phyloP scores from a whole-genome alignment of 2,329 filamentous ascomycete genomes.

The Zopfia rhizophila region DNA sequence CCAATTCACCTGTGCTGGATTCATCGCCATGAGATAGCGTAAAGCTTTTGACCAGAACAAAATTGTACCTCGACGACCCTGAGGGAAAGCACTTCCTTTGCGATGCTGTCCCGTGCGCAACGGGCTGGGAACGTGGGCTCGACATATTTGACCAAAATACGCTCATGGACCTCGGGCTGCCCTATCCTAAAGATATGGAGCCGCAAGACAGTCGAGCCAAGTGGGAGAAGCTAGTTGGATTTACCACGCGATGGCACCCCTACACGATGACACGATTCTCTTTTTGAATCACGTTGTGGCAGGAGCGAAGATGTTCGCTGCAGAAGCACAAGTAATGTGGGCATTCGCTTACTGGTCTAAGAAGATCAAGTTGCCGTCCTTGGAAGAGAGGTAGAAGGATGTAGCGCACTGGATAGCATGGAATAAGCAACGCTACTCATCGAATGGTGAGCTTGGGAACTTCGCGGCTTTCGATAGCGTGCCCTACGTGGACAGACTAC shows the following conservation, averaged over 20 bases:
- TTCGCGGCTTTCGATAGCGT: slow-evolving; percentile 15
- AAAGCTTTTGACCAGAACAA: slow-evolving; percentile 14
- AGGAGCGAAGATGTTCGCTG: slow-evolving; percentile 21
- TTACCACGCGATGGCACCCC: slow-evolving; percentile 24
- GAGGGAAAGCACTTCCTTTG: slow-evolving; percentile 26
- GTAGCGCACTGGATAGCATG: slow-evolving; percentile 16
- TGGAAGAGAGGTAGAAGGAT: slow-evolving; percentile 14
- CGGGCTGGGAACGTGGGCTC: slow-evolving; percentile 29
- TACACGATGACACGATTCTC: slow-evolving; percentile 26
- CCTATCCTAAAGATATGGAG: slow-evolving; percentile 5
- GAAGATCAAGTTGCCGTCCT: slow-evolving; percentile 8
- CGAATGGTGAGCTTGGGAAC: slow-evolving; percentile 17
- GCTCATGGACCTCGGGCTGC: slow-evolving; percentile 17
- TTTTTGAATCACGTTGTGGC: slow-evolving; percentile 27
- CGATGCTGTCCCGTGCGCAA: slow-evolving; percentile 39
- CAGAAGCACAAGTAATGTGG: slow-evolving; percentile 31
- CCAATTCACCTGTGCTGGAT: too few species aligned
- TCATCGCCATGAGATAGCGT: too few species aligned
- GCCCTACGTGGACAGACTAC: slow-evolving; percentile 16
- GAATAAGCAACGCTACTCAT: slow-evolving; percentile 14
- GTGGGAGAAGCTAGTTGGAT: slow-evolving; percentile 23
- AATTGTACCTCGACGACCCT: slow-evolving; percentile 21
- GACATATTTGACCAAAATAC: slow-evolving; percentile 18
- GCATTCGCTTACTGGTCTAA: slow-evolving; percentile 24
- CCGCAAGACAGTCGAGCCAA: slow-evolving; percentile 5